Conservation (phyloP, 768 basidiomycete genomes). For the Tylopilus vinaceipallidus region DNA sequence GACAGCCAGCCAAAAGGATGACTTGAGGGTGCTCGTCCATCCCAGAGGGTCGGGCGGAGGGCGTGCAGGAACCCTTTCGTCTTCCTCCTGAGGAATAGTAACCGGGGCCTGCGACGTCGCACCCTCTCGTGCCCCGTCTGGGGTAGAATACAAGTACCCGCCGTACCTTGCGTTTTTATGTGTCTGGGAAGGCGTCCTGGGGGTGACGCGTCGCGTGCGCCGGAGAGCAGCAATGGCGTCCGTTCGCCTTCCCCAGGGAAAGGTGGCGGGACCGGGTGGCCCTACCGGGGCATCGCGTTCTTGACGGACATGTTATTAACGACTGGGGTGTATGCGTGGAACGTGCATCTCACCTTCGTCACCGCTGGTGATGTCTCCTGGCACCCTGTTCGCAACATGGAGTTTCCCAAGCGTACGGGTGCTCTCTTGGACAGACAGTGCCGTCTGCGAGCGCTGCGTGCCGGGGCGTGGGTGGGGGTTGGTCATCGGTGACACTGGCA, state of each 20-base stretch:
- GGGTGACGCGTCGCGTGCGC: constrained; percentile 8
- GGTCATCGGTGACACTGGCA: constrained; percentile 9
- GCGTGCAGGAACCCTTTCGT: background rate
- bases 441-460: constrained; percentile 14
- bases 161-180: constrained; percentile 12
- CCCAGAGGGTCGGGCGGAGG: constrained; percentile 22
- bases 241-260: constrained; percentile 30
- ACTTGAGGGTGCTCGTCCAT: constrained; percentile 44
- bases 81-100: background rate
- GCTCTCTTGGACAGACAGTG: constrained; percentile 30
- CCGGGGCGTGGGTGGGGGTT: constrained; percentile 9
- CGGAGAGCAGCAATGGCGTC: constrained; percentile 25
- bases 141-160: constrained; percentile 10
- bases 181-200: constrained; percentile 3
- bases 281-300: constrained; percentile 9
- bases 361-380: constrained; percentile 43
- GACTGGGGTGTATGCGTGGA: background rate
- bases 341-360: constrained; percentile 29
- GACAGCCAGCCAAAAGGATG: constrained; percentile 47
- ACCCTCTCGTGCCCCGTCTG: background rate
- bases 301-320: constrained; percentile 1
- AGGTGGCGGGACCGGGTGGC: constrained; percentile 21
- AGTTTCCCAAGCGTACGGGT: constrained; percentile 42
- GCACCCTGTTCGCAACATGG: constrained; percentile 46
- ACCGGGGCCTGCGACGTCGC: background rate